These are phyloP conservation scores for Wickerhamiella nectarea DNA, from an alignment of 805 yeast genomes.

Conservation along the genomic window DNA sequence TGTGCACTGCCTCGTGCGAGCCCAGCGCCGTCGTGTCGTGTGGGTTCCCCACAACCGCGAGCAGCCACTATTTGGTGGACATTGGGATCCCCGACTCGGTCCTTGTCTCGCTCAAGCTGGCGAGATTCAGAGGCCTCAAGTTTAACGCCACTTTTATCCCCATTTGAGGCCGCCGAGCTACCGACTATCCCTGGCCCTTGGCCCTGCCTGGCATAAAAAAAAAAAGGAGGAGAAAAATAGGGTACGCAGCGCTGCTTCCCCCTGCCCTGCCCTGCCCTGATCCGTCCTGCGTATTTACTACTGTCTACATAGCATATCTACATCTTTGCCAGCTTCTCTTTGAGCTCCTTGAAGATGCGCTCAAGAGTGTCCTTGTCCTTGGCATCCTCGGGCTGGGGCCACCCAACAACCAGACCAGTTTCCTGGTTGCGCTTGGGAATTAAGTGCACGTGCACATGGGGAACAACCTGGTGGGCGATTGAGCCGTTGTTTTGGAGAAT, in stretches of 20 bases:
- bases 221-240: too few species aligned
- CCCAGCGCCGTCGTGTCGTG: constrained; percentile 51
- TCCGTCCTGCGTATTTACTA: too few species aligned
- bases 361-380: constrained; percentile 47
- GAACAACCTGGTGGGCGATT: constrained; percentile 90
- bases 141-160: neutral
- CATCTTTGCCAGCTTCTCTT: constrained; percentile 26
- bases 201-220: too few species aligned
- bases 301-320: neutral
- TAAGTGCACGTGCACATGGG: constrained; percentile 92
- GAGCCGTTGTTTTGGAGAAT: constrained; percentile 85
- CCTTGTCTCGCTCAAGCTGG: neutral
- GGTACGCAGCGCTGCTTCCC: too few species aligned
- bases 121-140: neutral
- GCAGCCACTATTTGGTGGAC: neutral
- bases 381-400: constrained; percentile 84
- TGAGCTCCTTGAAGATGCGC: constrained; percentile 47
- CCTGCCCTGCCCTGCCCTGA: too few species aligned
- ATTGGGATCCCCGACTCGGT: neutral
- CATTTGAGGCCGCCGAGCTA: too few species aligned
- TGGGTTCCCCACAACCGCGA: constrained; percentile 50
- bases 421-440: constrained; percentile 70
- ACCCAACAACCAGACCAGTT: constrained; percentile 75
- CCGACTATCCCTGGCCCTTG: too few species aligned
- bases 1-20: constrained; percentile 54